phyloP scores from a whole-genome alignment of 768 basidiomycete genomes.

The Wakefieldia striispora region DNA sequence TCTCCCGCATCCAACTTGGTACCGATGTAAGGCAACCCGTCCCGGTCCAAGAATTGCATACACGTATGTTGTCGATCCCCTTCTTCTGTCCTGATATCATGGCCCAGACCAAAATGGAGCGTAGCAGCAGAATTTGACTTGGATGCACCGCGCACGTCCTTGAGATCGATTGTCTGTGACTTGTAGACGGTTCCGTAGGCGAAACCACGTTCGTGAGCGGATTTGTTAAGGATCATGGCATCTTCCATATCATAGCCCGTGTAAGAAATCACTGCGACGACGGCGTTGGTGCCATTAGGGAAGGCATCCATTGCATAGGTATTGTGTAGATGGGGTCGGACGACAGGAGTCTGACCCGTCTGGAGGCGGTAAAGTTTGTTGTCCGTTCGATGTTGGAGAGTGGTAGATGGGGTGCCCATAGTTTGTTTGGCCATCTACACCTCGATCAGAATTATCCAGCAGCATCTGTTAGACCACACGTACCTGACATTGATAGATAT shows the following conservation, averaged over 20 bases:
- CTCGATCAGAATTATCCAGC: conserved; percentile 4
- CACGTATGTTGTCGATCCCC: conserved; percentile 45
- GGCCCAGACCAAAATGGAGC: conserved; percentile 88
- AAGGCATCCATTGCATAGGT: conserved; percentile 98
- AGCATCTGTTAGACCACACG: conserved; percentile 4
- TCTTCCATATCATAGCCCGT: conserved; percentile 99
- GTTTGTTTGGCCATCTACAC: conserved; percentile 98
- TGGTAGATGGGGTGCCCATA: conserved; percentile 97
- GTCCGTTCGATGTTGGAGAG: conserved; percentile 88
- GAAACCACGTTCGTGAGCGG: conserved; percentile 96
- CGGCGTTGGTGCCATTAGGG: conserved; percentile 96
- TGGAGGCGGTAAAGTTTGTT: conserved; percentile 98
- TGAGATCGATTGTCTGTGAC: conserved; percentile 86
- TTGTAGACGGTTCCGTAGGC: conserved; percentile 97
- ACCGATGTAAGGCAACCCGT: conserved; percentile 86
- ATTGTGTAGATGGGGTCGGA: conserved; percentile 88
- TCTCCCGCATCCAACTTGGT: conserved; percentile 68
- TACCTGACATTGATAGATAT: conserved; percentile 93
- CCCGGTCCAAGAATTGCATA: conserved; percentile 61
- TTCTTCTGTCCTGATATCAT: conserved; percentile 60
- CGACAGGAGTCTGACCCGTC: conserved; percentile 91
- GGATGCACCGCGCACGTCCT: conserved; percentile 68
- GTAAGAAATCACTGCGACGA: conserved; percentile 99
- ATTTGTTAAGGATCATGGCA: conserved; percentile 99
- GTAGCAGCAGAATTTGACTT: conserved; percentile 56